Evolutionary conservation across 345 rosid species (phyloP).

Genomic region (Raphanus raphanistrum): DNA sequence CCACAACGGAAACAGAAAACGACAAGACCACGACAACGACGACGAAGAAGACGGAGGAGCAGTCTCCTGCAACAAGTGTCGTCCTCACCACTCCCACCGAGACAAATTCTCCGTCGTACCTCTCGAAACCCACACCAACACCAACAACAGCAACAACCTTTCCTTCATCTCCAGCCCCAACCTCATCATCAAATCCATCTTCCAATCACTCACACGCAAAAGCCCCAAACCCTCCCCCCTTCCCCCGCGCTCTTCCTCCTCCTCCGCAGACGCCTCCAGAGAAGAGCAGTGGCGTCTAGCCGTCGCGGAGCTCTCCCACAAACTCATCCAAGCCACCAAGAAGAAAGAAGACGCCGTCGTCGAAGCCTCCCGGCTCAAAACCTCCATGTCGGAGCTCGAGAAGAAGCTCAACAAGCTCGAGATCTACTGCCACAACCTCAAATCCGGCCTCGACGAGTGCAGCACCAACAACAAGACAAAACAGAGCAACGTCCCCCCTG

Average conservation of each 20-base stretch:
- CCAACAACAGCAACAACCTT: conserved; percentile 34
- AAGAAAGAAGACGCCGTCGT: conserved; percentile 79
- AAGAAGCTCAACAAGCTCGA: conserved; percentile 90
- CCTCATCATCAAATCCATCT: conserved; percentile 64
- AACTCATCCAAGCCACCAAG: conserved; percentile 74
- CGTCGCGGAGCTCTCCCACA: conserved; percentile 79
- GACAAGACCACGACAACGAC: conserved; percentile 36
- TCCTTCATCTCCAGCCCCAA: conserved; percentile 77
- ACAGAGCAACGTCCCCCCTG: conserved; percentile 5
- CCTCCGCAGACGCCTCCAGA: conserved; percentile 35
- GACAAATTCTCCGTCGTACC: conserved; percentile 89
- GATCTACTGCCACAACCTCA: conserved; percentile 72
- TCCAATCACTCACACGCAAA: conserved; percentile 62
- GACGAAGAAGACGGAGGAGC: conserved; percentile 33
- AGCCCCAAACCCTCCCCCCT: conserved; percentile 54
- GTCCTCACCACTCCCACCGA: conserved; percentile 69
- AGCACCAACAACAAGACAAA: conserved; percentile 42
- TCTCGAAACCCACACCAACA: conserved; percentile 50
- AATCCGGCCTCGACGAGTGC: conserved; percentile 76
- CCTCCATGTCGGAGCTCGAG: conserved; percentile 89
- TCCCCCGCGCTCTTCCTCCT: conserved; percentile 36
- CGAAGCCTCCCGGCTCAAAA: conserved; percentile 75
- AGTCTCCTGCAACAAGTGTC: conserved; percentile 82
- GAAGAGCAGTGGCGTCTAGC: conserved; percentile 80
- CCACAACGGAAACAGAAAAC: conserved; percentile 50